phyloP scores from a whole-genome alignment of 805 yeast species.

The Nadsonia fulvescens region DNA sequence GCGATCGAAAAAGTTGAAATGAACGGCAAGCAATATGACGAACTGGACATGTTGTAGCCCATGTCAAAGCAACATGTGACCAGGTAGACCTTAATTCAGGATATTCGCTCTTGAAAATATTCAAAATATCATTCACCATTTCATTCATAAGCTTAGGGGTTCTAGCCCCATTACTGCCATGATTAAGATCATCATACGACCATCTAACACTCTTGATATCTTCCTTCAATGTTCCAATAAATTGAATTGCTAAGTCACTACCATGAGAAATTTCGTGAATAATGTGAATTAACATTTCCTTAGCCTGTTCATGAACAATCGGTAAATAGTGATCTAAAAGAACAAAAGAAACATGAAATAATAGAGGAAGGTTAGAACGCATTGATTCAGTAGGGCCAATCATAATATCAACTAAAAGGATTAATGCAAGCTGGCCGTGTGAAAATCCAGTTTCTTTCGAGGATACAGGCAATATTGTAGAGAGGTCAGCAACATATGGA shows the following conservation, averaged over 20 bases:
- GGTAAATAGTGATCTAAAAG: constrained; percentile 75
- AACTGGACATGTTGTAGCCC: constrained; percentile 98
- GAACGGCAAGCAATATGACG: constrained; percentile 94
- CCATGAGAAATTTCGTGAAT: no score
- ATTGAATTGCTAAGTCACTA: no score
- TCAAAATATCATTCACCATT: constrained; percentile 44
- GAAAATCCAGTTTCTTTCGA: constrained; percentile 67
- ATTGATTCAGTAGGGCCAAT: constrained; percentile 48
- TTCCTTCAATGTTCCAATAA: no score
- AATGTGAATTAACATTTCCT: constrained; percentile 52
- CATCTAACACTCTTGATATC: constrained; percentile 43
- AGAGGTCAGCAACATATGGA: constrained; percentile 65
- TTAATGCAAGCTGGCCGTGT: constrained; percentile 68
- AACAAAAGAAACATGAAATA: constrained; percentile 65
- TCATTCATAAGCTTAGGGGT: constrained; percentile 77
- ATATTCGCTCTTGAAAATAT: constrained; percentile 24
- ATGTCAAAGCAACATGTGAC: constrained; percentile 64
- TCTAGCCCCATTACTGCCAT: constrained; percentile 59
- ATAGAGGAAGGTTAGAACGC: constrained; percentile 41
- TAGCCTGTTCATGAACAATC: constrained; percentile 71
- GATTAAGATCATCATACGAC: constrained; percentile 73
- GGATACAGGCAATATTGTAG: constrained; percentile 30
- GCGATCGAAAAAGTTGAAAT: constrained; percentile 76
- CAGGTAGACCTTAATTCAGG: constrained; percentile 57
- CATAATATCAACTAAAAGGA: constrained; percentile 68